Evolutionary conservation across 148 eudicot species (phyloP), one percentile per base, ranked within the genome.

Genomic region (Simmondsia chinensis): DNA sequence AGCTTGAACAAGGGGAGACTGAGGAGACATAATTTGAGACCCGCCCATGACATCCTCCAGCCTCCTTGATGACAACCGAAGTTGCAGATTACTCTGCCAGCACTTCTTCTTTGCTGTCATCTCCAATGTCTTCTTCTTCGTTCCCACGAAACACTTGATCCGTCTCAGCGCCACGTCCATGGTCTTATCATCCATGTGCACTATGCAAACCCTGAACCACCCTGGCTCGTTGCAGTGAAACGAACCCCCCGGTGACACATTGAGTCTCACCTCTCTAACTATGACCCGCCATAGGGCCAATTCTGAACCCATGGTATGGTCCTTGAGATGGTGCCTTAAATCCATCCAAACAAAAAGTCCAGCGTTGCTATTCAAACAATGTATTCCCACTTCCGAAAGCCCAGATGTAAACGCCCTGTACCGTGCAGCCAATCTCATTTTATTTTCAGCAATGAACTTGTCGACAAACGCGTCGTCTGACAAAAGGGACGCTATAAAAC

Each of bases 171-270:
- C 69, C 9, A 72, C 66, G 2, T 56, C 43, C 49, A 79, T 43
- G 1, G 83, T 83, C 17, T 70, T 73, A 4, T 70, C 62, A 13
- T 54, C 50, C 75, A 79, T 73, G 24, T 78, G 72, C 0, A 86
- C 82, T 10, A 78, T 77, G 33, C 86, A 82, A n/a, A 82, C 72
- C 9, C 94, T 57, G 20, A 82, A 82, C 94, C 94, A 83, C 18
- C 86, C 86, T 2, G 86, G 69, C 28, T 83, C 94, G 0, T 39
- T 31, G 43, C 83, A 83, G 44, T 83, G 86, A 26, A 70, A 83
- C 1, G 83, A 83, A 0, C 65, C 69, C 0, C 94, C 86, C 0
- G 94, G 86, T 10, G 83, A 78, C 10, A 83, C 68, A 24, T 83
- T 83, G 17, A 83, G 52, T 36, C 71, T 74, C 9, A 70, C 79